Percentiles rank a stretch among this genome's conserved stretches.
Evolutionary conservation across 345 rosid genomes (phyloP).

Genomic region (Eucalyptus cloeziana): DNA sequence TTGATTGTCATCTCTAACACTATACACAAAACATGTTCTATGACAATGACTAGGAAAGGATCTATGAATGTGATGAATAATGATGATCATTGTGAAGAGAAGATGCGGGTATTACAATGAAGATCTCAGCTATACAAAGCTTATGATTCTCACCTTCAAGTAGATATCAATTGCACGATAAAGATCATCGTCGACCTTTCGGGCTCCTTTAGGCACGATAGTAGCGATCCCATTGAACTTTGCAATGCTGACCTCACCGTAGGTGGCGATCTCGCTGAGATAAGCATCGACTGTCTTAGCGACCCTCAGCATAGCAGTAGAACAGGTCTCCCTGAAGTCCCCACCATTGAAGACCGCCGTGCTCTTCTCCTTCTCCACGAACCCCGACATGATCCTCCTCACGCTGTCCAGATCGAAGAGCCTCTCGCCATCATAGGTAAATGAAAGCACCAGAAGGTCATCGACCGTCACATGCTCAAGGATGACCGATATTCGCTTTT

Average conservation of each 20-base stretch:
- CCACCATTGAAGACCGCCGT: slow-evolving; percentile 68
- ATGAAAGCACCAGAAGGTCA: slow-evolving; percentile 69
- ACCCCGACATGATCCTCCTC: slow-evolving; percentile 53
- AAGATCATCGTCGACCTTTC: slow-evolving; percentile 74
- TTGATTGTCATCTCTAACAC: not conserved
- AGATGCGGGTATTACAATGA: not conserved
- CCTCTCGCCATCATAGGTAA: slow-evolving; percentile 78
- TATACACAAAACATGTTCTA: not conserved
- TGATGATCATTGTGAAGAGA: not conserved
- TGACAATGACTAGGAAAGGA: not conserved
- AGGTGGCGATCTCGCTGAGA: slow-evolving; percentile 65
- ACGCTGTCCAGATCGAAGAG: slow-evolving; percentile 76
- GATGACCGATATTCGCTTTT: slow-evolving; percentile 60
- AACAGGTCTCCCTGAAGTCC: slow-evolving; percentile 32
- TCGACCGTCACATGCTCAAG: slow-evolving; percentile 72
- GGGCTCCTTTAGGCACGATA: slow-evolving; percentile 58
- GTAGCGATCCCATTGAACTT: slow-evolving; percentile 82
- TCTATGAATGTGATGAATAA: not conserved
- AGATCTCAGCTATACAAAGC: not conserved
- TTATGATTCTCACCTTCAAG: slow-evolving; percentile 40
- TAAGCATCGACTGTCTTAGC: slow-evolving; percentile 65
- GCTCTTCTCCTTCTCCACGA: slow-evolving; percentile 81
- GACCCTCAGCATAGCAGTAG: slow-evolving; percentile 50
- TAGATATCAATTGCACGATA: slow-evolving; percentile 85
- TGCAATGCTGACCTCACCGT: slow-evolving; percentile 48